A percentile compares a stretch with the other conserved stretches of the same genome.
Evolutionary conservation across 305 asterid genomes (phyloP).

Genomic region (Fraxinus baroniana): DNA sequence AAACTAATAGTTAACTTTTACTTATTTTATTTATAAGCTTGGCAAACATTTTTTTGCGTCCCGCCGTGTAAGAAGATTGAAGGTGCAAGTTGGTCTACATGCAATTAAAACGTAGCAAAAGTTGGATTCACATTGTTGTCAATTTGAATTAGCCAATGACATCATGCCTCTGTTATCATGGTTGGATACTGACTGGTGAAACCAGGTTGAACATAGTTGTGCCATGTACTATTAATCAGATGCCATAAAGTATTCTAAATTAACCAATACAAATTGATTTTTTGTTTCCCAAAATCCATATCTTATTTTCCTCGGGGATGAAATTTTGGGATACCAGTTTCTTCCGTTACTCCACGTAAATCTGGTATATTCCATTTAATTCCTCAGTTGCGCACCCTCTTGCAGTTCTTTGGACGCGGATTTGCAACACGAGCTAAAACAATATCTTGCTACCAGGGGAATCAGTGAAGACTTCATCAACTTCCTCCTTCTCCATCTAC

Average conservation of each 20-base stretch:
- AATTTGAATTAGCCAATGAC: background rate
- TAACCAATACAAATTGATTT: conserved; percentile 2
- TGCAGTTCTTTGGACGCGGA: conserved; percentile 63
- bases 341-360: background rate
- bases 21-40: background rate
- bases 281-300: background rate
- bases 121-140: background rate
- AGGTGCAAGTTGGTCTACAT: background rate
- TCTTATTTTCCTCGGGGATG: background rate
- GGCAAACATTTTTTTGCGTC: background rate
- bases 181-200: background rate
- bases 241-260: background rate
- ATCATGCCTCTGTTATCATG: background rate
- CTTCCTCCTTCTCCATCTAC: conserved; percentile 61
- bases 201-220: background rate
- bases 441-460: conserved; percentile 68
- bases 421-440: conserved; percentile 61
- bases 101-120: background rate
- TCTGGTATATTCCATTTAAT: background rate
- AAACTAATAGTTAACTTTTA: background rate
- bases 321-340: background rate
- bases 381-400: conserved; percentile 7
- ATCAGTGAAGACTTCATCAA: conserved; percentile 52
- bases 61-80: background rate
- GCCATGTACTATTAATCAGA: background rate